Conservation (phyloP, 805 yeast species). For the Suhomyces sp. region DNA sequence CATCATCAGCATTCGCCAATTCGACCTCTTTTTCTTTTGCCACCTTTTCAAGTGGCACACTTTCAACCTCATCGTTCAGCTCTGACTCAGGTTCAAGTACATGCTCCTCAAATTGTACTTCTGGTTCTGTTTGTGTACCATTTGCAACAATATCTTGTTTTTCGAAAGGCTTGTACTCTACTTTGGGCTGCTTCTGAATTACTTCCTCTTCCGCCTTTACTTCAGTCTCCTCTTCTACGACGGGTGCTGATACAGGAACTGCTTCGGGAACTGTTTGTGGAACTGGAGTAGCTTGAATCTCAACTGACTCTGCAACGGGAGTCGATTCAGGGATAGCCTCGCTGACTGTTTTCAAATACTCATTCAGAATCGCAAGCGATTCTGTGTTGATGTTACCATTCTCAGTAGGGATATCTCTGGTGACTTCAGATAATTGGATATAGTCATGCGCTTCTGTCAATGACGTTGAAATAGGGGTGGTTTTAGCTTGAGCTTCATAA, state of each 20-base stretch:
- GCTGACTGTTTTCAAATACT: neutral
- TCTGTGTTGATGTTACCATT: slow-evolving; percentile 13
- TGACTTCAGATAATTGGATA: slow-evolving; percentile 13
- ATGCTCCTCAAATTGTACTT: neutral
- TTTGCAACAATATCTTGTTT: neutral
- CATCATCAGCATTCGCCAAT: neutral
- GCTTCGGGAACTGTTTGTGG: neutral
- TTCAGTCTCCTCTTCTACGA: neutral
- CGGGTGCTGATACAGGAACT: neutral
- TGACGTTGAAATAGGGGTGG: neutral
- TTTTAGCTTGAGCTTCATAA: neutral
- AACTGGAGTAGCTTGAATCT: neutral
- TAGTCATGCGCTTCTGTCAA: slow-evolving; percentile 4
- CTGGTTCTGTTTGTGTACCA: neutral
- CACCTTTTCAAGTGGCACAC: neutral
- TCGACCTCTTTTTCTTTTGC: neutral
- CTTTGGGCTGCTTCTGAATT: neutral
- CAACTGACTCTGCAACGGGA: neutral
- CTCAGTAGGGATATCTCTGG: slow-evolving; percentile 12
- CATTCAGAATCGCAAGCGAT: slow-evolving; percentile 10
- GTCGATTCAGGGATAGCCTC: neutral
- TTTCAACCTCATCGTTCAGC: neutral
- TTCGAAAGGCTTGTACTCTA: neutral
- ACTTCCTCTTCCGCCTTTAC: neutral
- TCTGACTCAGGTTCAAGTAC: neutral